A percentile compares a stretch with the other conserved stretches of the same genome.
These are phyloP conservation scores for Parietichytrium sp. DNA, from an alignment of 108 stramenopile genomes.

Conservation along the genomic window DNA sequence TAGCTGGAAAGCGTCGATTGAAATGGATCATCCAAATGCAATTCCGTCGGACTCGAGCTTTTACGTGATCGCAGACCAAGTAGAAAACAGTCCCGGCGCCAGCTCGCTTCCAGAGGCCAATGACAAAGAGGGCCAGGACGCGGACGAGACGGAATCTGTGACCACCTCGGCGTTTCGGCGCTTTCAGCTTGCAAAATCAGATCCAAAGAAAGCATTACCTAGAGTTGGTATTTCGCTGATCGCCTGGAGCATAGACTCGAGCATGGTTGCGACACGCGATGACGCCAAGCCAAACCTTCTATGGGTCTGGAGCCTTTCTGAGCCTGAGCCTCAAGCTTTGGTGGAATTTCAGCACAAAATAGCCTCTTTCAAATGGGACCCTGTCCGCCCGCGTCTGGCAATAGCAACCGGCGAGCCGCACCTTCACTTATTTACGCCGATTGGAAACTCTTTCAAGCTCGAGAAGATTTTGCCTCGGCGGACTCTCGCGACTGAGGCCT, in stretches of 20 bases:
- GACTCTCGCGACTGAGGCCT: background rate
- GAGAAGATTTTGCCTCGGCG: background rate
- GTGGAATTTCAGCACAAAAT: background rate
- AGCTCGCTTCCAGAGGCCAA: no score
- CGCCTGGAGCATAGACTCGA: slow-evolving; percentile 24
- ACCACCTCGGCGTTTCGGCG: no score
- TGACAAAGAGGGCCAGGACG: no score
- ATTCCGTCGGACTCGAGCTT: no score
- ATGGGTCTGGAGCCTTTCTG: slow-evolving; percentile 4
- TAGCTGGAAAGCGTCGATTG: background rate
- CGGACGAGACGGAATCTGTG: no score
- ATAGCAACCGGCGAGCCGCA: background rate
- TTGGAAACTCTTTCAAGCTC: background rate
- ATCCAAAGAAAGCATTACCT: slow-evolving; percentile 6
- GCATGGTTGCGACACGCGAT: background rate
- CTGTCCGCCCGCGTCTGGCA: background rate
- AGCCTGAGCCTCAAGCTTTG: background rate
- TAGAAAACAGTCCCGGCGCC: no score
- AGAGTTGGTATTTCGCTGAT: slow-evolving; percentile 24
- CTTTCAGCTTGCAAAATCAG: slow-evolving; percentile 14
- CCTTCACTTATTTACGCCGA: background rate
- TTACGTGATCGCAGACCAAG: no score
- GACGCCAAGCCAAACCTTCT: background rate
- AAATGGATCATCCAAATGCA: slow-evolving; percentile 8
- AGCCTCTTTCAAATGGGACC: slow-evolving; percentile 31